Evolutionary conservation across 768 basidiomycete genomes (phyloP), one percentile per base, ranked within the genome.

Genomic region (Mycena rebaudengoi): DNA sequence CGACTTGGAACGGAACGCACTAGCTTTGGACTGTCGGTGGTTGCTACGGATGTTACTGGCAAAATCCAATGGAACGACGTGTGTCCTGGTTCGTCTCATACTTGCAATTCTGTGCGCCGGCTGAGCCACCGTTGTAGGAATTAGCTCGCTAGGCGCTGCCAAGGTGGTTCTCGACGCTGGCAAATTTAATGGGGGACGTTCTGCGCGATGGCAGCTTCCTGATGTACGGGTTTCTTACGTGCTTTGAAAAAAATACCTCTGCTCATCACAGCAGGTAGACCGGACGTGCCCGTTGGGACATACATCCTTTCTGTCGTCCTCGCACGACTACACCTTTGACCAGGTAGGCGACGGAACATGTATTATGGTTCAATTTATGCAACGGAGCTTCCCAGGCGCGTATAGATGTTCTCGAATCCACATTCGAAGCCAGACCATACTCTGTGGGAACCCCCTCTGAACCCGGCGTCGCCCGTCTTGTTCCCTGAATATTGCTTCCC

Each of bases 301-400:
- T 91, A 94, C 68, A 70, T 92, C 28, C 81, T 94, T 30, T 89
- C 90, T 7, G 85, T 94, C 5, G 61, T 83, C 28, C n/a, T 79
- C 92, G 1, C 91, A 87, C 73, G 88, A 92, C 71, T 79, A 88
- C 71, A 68, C 74, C 12, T 94, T 95, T 68, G 91, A 94, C 69
- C 84, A 90, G 75, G 92, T 92, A 69, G 52, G 43, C n/a, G 20
- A 40, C 18, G 71, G 62, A 18, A 43, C 49, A 44, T 12, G 64
- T 20, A 46, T 48, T 13, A 13, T 43, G 28, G 16, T 29, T 45
- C 33, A 16, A 46, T 32, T 33, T 40, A 25, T 45, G 62, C 57
- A 57, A 50, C 40, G 20, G n/a, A 41, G 58, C 66, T 44, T 44
- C 44, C 20, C 68, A 95, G 93, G 69, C 91, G 61, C 89, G 91